These are phyloP conservation scores for Claviceps sorghi DNA, from an alignment of 2,329 filamentous ascomycete species.

Conservation along the genomic window DNA sequence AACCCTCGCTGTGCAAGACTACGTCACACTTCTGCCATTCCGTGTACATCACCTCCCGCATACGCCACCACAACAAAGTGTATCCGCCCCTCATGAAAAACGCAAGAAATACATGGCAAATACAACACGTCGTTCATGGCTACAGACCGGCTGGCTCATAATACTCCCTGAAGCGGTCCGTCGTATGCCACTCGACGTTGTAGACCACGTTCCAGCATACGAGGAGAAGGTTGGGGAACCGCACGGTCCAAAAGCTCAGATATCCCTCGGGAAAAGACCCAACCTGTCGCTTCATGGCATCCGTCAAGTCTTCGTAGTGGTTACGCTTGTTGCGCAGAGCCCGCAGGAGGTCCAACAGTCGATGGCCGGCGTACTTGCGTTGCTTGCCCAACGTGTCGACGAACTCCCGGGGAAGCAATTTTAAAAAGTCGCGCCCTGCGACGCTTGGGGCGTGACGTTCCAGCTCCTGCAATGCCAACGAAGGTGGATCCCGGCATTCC, in stretches of 20 bases:
- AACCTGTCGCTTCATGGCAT: conserved; percentile 54
- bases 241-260: conserved; percentile 64
- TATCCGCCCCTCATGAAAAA: neutral
- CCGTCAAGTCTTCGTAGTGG: conserved; percentile 93
- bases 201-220: conserved; percentile 63
- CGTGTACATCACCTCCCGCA: too few relatives aligned
- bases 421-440: conserved; percentile 63
- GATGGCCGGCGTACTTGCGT: conserved; percentile 77
- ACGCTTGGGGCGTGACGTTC: conserved; percentile 38
- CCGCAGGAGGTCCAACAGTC: conserved; percentile 72
- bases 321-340: conserved; percentile 93
- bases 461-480: conserved; percentile 45
- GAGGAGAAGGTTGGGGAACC: conserved; percentile 67
- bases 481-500: conserved; percentile 72
- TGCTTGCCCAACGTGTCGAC: conserved; percentile 85
- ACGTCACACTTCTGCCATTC: neutral
- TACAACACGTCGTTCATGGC: neutral
- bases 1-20: conserved; percentile 21
- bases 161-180: conserved; percentile 58
- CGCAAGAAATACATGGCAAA: neutral
- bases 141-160: conserved; percentile 36
- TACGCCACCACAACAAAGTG: too few relatives aligned
- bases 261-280: conserved; percentile 69
- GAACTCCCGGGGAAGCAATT: conserved; percentile 61
- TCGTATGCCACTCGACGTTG: conserved; percentile 46